Conservation (phyloP, 345 rosid genomes). For the Eutrema yunnanense region DNA sequence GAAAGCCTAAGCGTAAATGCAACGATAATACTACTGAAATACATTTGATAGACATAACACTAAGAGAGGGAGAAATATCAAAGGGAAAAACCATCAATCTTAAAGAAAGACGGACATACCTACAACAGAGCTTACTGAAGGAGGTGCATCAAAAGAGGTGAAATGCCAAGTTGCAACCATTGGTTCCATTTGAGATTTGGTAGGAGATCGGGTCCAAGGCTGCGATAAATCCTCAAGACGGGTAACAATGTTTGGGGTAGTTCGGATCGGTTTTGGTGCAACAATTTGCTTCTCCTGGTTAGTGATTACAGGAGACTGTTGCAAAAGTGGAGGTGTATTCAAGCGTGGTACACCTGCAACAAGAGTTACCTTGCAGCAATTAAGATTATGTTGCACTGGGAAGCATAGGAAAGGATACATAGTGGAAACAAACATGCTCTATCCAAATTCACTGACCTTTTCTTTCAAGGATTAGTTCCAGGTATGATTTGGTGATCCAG, state of each 20-base stretch:
- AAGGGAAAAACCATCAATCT: neutral
- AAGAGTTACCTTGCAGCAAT: conserved; percentile 26
- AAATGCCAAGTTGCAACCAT: conserved; percentile 74
- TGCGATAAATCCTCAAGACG: conserved; percentile 90
- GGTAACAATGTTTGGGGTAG: conserved; percentile 61
- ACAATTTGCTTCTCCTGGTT: conserved; percentile 68
- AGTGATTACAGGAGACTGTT: conserved; percentile 36
- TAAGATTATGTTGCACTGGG: conserved; percentile 5
- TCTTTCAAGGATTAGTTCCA: conserved; percentile 91
- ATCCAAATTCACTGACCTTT: conserved; percentile 49
- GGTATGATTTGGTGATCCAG: conserved; percentile 95
- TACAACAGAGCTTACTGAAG: conserved; percentile 42
- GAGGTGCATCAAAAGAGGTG: conserved; percentile 49
- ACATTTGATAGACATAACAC: conserved; percentile 8
- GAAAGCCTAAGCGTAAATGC: conserved; percentile 52
- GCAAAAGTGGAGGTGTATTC: conserved; percentile 78
- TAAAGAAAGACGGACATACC: conserved; percentile 45
- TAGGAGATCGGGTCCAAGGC: conserved; percentile 99
- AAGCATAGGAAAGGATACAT: conserved; percentile 20
- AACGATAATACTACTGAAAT: conserved; percentile 18
- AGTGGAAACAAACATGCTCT: neutral
- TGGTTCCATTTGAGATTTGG: conserved; percentile 94
- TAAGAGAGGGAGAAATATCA: neutral
- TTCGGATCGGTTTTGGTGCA: conserved; percentile 94
- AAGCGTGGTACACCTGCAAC: conserved; percentile 94